Percentiles rank a stretch among this genome's conserved stretches.
Conservation (phyloP, 176 grass and related monocot genomes). For the Musa troglodytarum region DNA sequence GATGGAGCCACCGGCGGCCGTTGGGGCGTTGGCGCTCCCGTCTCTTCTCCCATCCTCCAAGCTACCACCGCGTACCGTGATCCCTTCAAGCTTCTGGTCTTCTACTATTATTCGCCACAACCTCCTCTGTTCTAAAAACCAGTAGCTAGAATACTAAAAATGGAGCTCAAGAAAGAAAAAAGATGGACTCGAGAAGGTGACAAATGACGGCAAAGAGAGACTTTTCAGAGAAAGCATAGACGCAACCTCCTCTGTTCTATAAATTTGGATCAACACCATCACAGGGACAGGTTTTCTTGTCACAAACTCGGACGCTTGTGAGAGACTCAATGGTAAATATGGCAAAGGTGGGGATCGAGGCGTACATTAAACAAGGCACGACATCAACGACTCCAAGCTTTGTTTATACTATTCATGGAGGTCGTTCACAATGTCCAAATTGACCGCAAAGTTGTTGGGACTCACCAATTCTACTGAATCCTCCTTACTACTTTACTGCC, state of each 20-base stretch:
- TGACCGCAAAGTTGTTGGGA: not conserved
- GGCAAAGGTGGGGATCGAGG: no score
- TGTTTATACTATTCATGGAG: no score
- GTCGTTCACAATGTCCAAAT: not conserved
- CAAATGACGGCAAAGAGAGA: not conserved
- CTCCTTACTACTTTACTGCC: no score
- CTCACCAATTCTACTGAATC: no score
- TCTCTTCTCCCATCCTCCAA: conserved; percentile 19
- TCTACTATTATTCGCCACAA: no score
- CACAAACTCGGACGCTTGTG: not conserved
- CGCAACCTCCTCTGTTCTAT: not conserved
- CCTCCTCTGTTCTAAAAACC: not conserved
- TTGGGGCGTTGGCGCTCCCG: not conserved
- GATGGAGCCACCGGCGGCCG: conserved; percentile 19
- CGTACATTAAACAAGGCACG: no score
- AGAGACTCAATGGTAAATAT: not conserved
- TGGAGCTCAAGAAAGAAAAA: not conserved
- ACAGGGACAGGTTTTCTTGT: no score
- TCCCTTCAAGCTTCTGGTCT: no score
- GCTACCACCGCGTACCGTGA: no score
- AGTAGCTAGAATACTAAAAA: not conserved
- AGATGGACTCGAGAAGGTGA: not conserved
- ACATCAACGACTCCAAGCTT: no score
- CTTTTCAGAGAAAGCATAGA: not conserved
- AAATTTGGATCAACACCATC: no score